Percentiles rank a stretch among this genome's conserved stretches.
Conservation (phyloP, 257 asterid genomes). For the Nicotiana tabacum region DNA sequence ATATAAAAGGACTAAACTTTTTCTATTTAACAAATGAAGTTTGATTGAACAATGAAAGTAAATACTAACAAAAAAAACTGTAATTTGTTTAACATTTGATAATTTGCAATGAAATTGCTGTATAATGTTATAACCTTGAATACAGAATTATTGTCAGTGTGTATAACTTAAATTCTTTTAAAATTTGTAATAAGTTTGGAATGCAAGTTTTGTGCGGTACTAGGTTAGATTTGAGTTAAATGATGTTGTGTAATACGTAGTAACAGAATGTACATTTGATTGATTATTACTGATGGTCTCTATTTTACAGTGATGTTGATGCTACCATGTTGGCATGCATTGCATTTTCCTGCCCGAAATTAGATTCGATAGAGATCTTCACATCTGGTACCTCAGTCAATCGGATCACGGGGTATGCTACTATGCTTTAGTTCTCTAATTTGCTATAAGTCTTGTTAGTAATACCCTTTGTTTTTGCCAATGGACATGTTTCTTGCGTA, state of each 20-base stretch:
- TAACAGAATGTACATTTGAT: not conserved
- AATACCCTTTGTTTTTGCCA: not conserved
- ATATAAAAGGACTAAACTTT: not conserved
- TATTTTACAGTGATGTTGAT: slow-evolving; percentile 75
- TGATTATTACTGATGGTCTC: not conserved
- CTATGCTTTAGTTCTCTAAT: slow-evolving; percentile 19
- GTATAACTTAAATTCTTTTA: not conserved
- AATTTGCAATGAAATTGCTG: not conserved
- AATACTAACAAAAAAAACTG: not conserved
- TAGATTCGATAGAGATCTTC: slow-evolving; percentile 73
- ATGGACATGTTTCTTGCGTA: not conserved
- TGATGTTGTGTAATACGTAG: not conserved
- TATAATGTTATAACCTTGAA: not conserved
- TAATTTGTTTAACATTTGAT: not conserved
- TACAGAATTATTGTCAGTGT: not conserved
- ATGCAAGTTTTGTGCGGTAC: not conserved
- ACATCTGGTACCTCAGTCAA: slow-evolving; percentile 53
- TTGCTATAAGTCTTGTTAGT: not conserved
- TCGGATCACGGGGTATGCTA: slow-evolving; percentile 79
- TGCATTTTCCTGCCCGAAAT: slow-evolving; percentile 87
- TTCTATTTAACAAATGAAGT: not conserved
- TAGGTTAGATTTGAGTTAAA: not conserved
- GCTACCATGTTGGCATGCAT: slow-evolving; percentile 87
- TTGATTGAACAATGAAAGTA: too few relatives aligned
- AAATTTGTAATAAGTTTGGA: not conserved